Base-by-base conservation (phyloP, 2,329 filamentous ascomycete species). In the Sordariomycetes sp. region DNA sequence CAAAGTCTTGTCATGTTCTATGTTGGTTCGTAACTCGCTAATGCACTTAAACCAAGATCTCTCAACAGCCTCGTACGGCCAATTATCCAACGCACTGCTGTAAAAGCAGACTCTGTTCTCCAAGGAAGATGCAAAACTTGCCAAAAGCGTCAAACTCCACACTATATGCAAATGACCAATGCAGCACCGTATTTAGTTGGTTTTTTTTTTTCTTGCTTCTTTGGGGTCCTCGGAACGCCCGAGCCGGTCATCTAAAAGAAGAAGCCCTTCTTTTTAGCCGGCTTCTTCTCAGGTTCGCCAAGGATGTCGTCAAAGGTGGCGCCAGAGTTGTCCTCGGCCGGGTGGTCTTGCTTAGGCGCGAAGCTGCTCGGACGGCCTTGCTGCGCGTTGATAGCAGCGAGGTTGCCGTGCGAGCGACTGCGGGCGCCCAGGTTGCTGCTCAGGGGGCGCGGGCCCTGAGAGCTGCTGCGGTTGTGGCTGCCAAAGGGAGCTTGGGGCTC, bases 231-330 rank as follows among this genome's bases (percentile, higher is more conserved):
- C n/a, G n/a, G n/a, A n/a, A n/a, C n/a, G n/a, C n/a, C n/a, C n/a
- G n/a, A n/a, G n/a, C n/a, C n/a, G n/a, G n/a, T n/a, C n/a, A n/a
- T n/a, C 16, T 43, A 63, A 41, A 61, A 63, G 42, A 61, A 64
- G 31, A 59, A 51, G 32, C 53, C 51, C 52, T 60, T 63, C 47
- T 61, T 63, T 54, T 62, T 61, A 23, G 35, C 34, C 18, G 47
- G 35, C 40, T 55, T 55, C 41, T 54, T 53, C 8, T 46, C 44
- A 27, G 55, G 42, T 9, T 43, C 50, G 8, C 58, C 57, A 17
- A 70, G 48, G 23, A 70, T 70, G 32, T 70, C 66, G 40, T 70
- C 66, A 46, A 70, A 70, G 0, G 66, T 70, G 19, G 58, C 54
- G 4, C 60, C 55, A 9, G 55, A 46, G 16, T 42, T 50, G 41